phyloP scores from a whole-genome alignment of 2,329 filamentous ascomycete genomes.

The Tetracladium maxilliforme region DNA sequence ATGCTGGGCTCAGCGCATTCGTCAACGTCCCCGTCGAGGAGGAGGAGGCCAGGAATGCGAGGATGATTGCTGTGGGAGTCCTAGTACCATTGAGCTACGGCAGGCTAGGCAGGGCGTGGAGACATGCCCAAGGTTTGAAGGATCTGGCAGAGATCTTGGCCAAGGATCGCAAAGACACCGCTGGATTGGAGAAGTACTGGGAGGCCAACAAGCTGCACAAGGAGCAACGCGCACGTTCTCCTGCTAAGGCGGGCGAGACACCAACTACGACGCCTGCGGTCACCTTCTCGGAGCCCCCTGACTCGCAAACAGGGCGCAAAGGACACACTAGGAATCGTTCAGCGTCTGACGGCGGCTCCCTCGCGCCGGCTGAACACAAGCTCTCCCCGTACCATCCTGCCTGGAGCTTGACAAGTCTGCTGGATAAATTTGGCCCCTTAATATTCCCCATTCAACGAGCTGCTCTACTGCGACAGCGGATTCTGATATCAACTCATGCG shows the following conservation, averaged over 20 bases:
- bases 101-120: constrained; percentile 76
- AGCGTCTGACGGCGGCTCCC: constrained; percentile 43
- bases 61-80: constrained; percentile 84
- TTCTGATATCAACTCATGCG: constrained; percentile 73
- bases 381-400: constrained; percentile 75
- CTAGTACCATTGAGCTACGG: constrained; percentile 78
- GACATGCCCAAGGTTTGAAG: constrained; percentile 65
- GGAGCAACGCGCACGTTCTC: constrained; percentile 5
- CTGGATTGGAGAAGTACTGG: constrained; percentile 71
- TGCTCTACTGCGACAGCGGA: constrained; percentile 72
- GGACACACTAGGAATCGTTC: constrained; percentile 41
- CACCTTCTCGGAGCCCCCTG: constrained; percentile 28
- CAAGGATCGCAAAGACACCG: constrained; percentile 46
- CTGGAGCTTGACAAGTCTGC: constrained; percentile 60
- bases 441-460: constrained; percentile 86
- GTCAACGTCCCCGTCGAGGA: constrained; percentile 70
- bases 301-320: constrained; percentile 28
- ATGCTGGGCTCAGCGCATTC: constrained; percentile 86
- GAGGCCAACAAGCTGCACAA: constrained; percentile 32
- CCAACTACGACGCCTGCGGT: constrained; percentile 19
- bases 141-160: constrained; percentile 60
- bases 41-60: constrained; percentile 65
- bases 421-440: constrained; percentile 78
- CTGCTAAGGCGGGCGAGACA: too few species aligned
- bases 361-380: constrained; percentile 45